Conservation (phyloP, 192 early-diverging fungal genomes). For the Coemansia sp. region DNA sequence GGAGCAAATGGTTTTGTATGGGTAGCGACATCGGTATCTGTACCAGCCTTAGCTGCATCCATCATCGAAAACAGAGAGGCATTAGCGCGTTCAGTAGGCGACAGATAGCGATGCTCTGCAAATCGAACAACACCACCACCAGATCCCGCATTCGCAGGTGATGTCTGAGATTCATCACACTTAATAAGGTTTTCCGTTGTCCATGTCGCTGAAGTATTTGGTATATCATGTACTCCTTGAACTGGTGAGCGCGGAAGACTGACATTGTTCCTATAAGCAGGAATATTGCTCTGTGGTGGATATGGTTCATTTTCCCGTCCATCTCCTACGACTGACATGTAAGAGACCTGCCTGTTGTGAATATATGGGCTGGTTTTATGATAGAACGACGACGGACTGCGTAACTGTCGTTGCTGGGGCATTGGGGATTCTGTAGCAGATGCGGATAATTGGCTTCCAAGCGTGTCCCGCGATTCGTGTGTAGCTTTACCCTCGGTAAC, state of each 20-base stretch:
- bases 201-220: too few species aligned
- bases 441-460: background rate
- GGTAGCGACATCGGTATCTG: background rate
- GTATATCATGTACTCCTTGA: too few species aligned
- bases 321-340: background rate
- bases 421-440: background rate
- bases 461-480: background rate
- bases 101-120: conserved; percentile 13
- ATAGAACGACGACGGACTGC: conserved; percentile 18
- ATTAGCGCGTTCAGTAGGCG: conserved; percentile 26
- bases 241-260: too few species aligned
- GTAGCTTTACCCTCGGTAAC: background rate
- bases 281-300: background rate
- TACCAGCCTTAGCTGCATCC: conserved; percentile 5
- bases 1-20: background rate
- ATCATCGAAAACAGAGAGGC: conserved; percentile 43
- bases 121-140: too few species aligned
- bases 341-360: conserved; percentile 8
- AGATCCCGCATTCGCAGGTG: too few species aligned
- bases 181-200: too few species aligned
- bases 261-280: too few species aligned
- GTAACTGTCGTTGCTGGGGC: conserved; percentile 10
- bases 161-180: too few species aligned
- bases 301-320: background rate
- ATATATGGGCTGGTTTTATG: conserved; percentile 12